Evolutionary conservation across 2,329 filamentous ascomycete genomes (phyloP).

Genomic region (Biscogniauxia sp.): DNA sequence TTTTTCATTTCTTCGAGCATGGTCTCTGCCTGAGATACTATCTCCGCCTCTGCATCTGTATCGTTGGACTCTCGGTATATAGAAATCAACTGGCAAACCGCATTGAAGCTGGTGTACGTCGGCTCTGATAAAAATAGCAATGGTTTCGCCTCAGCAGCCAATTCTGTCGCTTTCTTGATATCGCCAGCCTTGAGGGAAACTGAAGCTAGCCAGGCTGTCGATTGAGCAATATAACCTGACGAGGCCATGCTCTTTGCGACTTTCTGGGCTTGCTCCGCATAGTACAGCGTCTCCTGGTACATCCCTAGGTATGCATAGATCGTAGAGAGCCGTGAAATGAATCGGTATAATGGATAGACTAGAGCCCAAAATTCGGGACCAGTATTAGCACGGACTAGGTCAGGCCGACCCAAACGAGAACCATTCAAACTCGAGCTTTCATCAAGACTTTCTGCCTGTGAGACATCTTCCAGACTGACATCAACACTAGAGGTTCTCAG

Average conservation of each 20-base stretch:
- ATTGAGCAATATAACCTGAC: constrained; percentile 54
- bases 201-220: constrained; percentile 53
- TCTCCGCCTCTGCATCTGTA: constrained; percentile 40
- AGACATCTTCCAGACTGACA: constrained; percentile 20
- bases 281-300: constrained; percentile 84
- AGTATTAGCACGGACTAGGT: constrained; percentile 31
- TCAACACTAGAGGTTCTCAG: constrained; percentile 21
- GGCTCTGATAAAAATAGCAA: constrained; percentile 47
- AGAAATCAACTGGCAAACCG: constrained; percentile 56
- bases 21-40: constrained; percentile 49
- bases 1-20: constrained; percentile 39
- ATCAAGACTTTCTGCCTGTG: constrained; percentile 25
- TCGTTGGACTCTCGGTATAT: constrained; percentile 52
- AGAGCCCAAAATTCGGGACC: constrained; percentile 78
- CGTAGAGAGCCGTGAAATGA: constrained; percentile 69
- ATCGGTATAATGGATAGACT: constrained; percentile 69
- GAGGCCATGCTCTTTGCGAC: constrained; percentile 69
- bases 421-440: constrained; percentile 28
- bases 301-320: constrained; percentile 83
- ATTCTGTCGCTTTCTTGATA: constrained; percentile 54
- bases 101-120: constrained; percentile 42
- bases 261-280: constrained; percentile 78
- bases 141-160: constrained; percentile 53
- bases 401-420: constrained; percentile 26
- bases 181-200: constrained; percentile 58